Percentiles rank a stretch among this genome's conserved stretches.
Evolutionary conservation across 768 basidiomycete species (phyloP).

Genomic region (Podaxis sp.): DNA sequence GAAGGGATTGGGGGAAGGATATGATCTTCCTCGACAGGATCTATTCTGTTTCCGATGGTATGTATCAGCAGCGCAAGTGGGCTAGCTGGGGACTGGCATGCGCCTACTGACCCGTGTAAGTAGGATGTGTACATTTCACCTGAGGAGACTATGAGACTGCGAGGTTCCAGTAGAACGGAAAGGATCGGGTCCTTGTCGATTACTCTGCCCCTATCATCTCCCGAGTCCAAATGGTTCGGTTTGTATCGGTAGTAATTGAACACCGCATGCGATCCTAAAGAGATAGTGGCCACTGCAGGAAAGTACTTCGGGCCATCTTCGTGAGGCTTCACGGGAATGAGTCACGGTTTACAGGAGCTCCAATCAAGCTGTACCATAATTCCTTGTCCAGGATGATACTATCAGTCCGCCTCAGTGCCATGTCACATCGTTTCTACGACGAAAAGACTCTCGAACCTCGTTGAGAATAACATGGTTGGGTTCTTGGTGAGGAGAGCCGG

Average conservation of each 20-base stretch:
- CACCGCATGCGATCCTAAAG: constrained; percentile 77
- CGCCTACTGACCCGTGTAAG: constrained; percentile 62
- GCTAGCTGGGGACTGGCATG: background rate
- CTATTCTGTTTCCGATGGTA: constrained; percentile 41
- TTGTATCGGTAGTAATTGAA: constrained; percentile 80
- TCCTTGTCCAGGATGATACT: constrained; percentile 89
- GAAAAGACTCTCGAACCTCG: constrained; percentile 44
- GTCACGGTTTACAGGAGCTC: constrained; percentile 1
- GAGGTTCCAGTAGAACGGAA: constrained; percentile 77
- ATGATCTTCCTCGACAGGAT: constrained; percentile 48
- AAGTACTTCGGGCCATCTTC: constrained; percentile 89
- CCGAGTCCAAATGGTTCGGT: constrained; percentile 15
- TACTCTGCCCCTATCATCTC: constrained; percentile 36
- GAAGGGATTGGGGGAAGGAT: constrained; percentile 22
- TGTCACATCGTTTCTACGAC: constrained; percentile 3
- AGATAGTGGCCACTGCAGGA: constrained; percentile 88
- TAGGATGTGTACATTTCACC: constrained; percentile 63
- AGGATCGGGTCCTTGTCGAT: constrained; percentile 63
- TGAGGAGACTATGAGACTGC: constrained; percentile 78
- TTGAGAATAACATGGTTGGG: constrained; percentile 92
- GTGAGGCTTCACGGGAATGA: constrained; percentile 58
- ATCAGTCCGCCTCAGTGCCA: background rate
- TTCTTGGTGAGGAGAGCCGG: constrained; percentile 52
- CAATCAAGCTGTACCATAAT: constrained; percentile 65
- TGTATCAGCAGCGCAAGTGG: background rate